These are phyloP conservation scores for Penicillium longicatenatum DNA, from an alignment of 495 filamentous ascomycete genomes.

Conservation along the genomic window DNA sequence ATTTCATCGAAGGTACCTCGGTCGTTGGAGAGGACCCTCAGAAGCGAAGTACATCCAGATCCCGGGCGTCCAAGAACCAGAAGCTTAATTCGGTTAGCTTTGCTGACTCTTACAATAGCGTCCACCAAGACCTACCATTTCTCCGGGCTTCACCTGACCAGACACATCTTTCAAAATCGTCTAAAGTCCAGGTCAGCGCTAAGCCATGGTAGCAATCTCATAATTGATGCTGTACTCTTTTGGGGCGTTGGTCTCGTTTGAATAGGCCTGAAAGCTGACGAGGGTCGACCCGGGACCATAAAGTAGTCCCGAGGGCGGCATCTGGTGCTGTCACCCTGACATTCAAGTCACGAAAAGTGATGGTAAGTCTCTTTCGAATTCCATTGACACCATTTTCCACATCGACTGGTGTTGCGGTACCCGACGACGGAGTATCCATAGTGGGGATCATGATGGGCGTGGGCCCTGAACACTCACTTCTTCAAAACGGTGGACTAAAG, in stretches of 20 bases:
- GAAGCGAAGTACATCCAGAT: slow-evolving; percentile 46
- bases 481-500: neutral
- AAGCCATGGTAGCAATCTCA: neutral
- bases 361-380: slow-evolving; percentile 37
- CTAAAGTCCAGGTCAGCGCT: slow-evolving; percentile 7
- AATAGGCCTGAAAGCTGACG: slow-evolving; percentile 30
- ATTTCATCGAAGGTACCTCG: slow-evolving; percentile 40
- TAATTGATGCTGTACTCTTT: slow-evolving; percentile 27
- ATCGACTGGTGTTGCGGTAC: slow-evolving; percentile 32
- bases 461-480: neutral
- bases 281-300: slow-evolving; percentile 39
- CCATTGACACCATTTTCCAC: slow-evolving; percentile 26
- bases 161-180: slow-evolving; percentile 40
- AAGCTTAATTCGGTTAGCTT: slow-evolving; percentile 25
- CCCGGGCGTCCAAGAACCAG: slow-evolving; percentile 49
- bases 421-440: slow-evolving; percentile 42
- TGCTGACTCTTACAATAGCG: neutral
- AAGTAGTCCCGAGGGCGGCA: slow-evolving; percentile 40
- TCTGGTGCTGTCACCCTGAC: slow-evolving; percentile 43
- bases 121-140: slow-evolving; percentile 34
- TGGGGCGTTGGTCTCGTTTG: slow-evolving; percentile 19
- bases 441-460: neutral
- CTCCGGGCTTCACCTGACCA: slow-evolving; percentile 42
- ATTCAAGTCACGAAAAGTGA: slow-evolving; percentile 41
- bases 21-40: slow-evolving; percentile 41